phyloP scores from a whole-genome alignment of 371 early-diverging fungal species.

The Homolaphlyctis polyrhiza region DNA sequence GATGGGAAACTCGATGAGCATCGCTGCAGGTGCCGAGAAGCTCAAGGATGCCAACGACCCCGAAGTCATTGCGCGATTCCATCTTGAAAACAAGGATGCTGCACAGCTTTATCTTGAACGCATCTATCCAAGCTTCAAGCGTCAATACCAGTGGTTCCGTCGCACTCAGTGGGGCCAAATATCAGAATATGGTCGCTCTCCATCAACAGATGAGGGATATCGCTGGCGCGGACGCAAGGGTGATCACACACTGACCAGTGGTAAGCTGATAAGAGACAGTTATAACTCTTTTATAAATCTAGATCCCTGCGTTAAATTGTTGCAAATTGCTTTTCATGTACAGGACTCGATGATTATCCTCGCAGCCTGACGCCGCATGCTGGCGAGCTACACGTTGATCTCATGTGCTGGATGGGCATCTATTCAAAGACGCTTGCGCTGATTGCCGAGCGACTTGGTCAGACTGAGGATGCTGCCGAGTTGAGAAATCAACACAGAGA shows the following conservation, averaged over 20 bases:
- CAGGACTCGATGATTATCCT: slow-evolving; percentile 93
- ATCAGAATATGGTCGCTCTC: slow-evolving; percentile 49
- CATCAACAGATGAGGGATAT: slow-evolving; percentile 59
- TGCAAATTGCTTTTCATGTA: neutral
- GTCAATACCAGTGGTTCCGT: slow-evolving; percentile 79
- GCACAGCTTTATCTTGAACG: slow-evolving; percentile 52
- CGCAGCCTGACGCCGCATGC: slow-evolving; percentile 67
- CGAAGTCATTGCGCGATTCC: slow-evolving; percentile 37
- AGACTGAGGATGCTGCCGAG: slow-evolving; percentile 43
- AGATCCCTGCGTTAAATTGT: neutral
- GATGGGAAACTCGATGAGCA: no score
- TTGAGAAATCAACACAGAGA: slow-evolving; percentile 51
- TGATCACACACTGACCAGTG: slow-evolving; percentile 85
- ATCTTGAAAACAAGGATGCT: slow-evolving; percentile 43
- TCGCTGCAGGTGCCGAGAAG: neutral
- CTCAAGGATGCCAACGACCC: neutral
- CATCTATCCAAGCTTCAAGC: slow-evolving; percentile 64
- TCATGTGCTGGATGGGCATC: slow-evolving; percentile 85
- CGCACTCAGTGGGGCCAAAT: slow-evolving; percentile 70
- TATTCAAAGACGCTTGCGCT: slow-evolving; percentile 63
- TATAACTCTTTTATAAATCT: neutral
- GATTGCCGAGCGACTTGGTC: slow-evolving; percentile 59
- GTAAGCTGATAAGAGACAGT: slow-evolving; percentile 23
- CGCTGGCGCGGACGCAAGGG: slow-evolving; percentile 88
- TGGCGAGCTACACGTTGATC: slow-evolving; percentile 87